Base-by-base conservation (phyloP, 495 filamentous ascomycete genomes). In the Xanthoparmelia taractica region DNA sequence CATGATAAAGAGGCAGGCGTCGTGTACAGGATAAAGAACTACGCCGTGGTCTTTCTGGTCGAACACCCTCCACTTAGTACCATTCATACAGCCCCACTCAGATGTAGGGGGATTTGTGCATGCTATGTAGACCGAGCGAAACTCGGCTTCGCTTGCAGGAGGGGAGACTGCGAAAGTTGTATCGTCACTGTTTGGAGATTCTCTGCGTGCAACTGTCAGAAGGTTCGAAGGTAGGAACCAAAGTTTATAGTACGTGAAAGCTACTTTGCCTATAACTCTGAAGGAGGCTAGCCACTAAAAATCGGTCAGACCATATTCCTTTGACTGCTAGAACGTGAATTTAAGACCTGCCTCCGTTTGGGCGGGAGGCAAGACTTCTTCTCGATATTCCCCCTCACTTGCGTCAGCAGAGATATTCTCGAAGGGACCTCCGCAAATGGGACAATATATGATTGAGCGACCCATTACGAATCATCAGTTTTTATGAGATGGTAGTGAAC, bases 161-260 rank as follows among this genome's bases (percentile, higher is more conserved):
- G 20, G 20, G 6, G 60, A 63, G 25, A 63, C 41, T 8, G 6
- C 5, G 15, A 56, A 63, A 31, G 37, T 15, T 33, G 34, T 27
- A 5, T 36, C 29, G 27, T 11, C 12, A 23, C 4, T 63, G 2
- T 57, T 23, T 29, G 36, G n/a, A n/a, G n/a, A n/a, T n/a, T n/a
- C n/a, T n/a, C n/a, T n/a, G n/a, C n/a, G n/a, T n/a, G n/a, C n/a
- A n/a, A n/a, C n/a, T n/a, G n/a, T n/a, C n/a, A n/a, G n/a, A n/a
- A n/a, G n/a, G n/a, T n/a, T n/a, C n/a, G n/a, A n/a, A n/a, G n/a
- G n/a, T n/a, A n/a, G n/a, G n/a, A n/a, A n/a, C n/a, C n/a, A n/a
- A n/a, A n/a, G n/a, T n/a, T n/a, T n/a, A n/a, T n/a, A n/a, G n/a
- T 13, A 60, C 58, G 37, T 43, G 23, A 60, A 60, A 45, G 23